Evolutionary conservation across 2,329 filamentous ascomycete species (phyloP), one percentile per base, ranked within the genome.

Genomic region (Colletotrichum nymphaeae): DNA sequence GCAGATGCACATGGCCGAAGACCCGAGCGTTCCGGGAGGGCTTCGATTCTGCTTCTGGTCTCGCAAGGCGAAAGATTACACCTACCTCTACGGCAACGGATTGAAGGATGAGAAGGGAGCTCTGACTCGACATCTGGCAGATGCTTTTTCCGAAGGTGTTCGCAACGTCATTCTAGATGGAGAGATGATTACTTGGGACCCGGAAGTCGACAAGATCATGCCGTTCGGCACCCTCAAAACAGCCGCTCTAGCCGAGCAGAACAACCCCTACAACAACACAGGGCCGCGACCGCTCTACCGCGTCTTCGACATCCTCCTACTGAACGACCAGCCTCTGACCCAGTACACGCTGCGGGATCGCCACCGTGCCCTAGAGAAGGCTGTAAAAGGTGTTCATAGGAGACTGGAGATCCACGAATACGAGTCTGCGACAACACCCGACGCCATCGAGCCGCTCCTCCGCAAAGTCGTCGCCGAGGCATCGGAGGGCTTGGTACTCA

Each of bases 101-200:
- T 88, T 97, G 19, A 84, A 92, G 59, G 94, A 97, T 76, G 89
- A 93, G 6, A 91, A 92, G 53, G 93, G 93, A 8, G 92, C 95
- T 7, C 82, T 98, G 65, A 98, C 96, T 0, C 89, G 94, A 42
- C 93, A 97, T 80, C 86, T 98, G 24, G 90, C 90, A 65, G 87
- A 91, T 53, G 95, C 94, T 0, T 98, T 99, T 80, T 87, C 91
- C 2, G 85, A 91, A 1, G 92, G 92, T 1, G 95, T 98, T 0
- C 88, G 92, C 19, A 98, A 94, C 79, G 88, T 98, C 76, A 98
- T 99, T 63, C 87, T 99, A 0, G 97, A 99, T 78, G 97, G 97
- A 11, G 97, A 99, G 81, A 99, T 99, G 97, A 95, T 99, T 71
- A 98, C 95, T 0, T 99, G 97, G 97, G 95, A 98, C 79, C 94